Base-by-base conservation (phyloP, 164 flowering plant genomes). In the Warburgia ugandensis region DNA sequence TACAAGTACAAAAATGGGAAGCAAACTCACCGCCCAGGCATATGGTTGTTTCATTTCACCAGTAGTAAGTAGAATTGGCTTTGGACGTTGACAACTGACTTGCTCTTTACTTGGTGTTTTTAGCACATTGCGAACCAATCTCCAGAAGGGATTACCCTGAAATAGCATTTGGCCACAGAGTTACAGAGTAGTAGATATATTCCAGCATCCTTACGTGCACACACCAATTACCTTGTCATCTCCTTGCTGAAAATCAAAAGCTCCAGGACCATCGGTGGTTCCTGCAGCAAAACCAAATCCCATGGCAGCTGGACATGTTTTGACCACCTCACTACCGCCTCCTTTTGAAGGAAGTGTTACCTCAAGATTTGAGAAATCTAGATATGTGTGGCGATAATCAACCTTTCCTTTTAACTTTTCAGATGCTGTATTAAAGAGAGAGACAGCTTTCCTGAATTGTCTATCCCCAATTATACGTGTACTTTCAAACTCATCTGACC, bases 261-360 rank as follows among this genome's bases (percentile, higher is more conserved):
- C 97, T 59, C 99, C 99, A 17, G 97, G 97, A n/a, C 99, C 99
- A 66, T 94, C 97, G 1, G 97, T 94, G 29, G 99, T 94, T 70
- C 99, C 99, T 20, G 99, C 99, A 70, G 99, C 99, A 77, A 94
- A 86, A 55, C 78, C 79, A 70, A 88, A 89, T 1, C 99, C 99
- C 99, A 94, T 82, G 36, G 99, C 87, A 50, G 99, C 99, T 45
- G 99, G 97, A 55, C 99, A 94, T 21, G 96, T 94, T 73, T 77
- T 80, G 29, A 79, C 89, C 20, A 51, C 64, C 62, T 79, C 77
- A 64, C 17, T 25, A 38, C 77, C 83, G 50, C 86, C 81, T 29
- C 72, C 80, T 27, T 68, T 62, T 54, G 73, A 77, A 38, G 80
- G 61, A 63, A 84, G 36, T 31, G 80, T 73, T 20, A 94, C 94